These are phyloP conservation scores for Heterobasidion parviporum DNA, from an alignment of 1,284 basidiomycete species.

Conservation along the genomic window DNA sequence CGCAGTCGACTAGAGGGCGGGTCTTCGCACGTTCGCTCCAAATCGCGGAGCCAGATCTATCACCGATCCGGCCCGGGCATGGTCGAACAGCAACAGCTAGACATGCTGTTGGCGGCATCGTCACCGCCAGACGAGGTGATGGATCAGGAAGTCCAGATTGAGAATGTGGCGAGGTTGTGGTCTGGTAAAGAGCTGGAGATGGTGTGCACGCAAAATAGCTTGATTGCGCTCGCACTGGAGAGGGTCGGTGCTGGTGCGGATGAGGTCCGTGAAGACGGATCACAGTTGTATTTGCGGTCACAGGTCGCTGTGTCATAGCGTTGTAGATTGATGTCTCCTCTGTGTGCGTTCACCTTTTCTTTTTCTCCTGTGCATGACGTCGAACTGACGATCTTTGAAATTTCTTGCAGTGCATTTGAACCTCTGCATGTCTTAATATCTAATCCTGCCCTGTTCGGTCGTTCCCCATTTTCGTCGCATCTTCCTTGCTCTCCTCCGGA, in stretches of 20 bases:
- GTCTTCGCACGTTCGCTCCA: slow-evolving; percentile 43
- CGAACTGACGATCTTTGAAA: neutral
- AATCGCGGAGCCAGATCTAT: slow-evolving; percentile 64
- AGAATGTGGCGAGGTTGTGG: slow-evolving; percentile 46
- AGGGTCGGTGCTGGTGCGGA: slow-evolving; percentile 4
- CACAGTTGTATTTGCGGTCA: neutral
- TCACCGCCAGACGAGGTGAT: slow-evolving; percentile 22
- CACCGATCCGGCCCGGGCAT: slow-evolving; percentile 51
- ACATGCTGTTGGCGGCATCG: slow-evolving; percentile 16
- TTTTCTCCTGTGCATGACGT: neutral
- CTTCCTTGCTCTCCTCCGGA: neutral
- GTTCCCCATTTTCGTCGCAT: neutral
- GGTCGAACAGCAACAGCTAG: slow-evolving; percentile 44
- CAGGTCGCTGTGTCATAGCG: neutral
- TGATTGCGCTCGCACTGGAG: slow-evolving; percentile 32
- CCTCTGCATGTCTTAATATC: neutral
- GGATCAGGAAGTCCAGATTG: slow-evolving; percentile 24
- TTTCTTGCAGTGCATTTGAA: neutral
- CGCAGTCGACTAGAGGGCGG: slow-evolving; percentile 7
- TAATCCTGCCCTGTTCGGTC: neutral
- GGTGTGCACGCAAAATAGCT: slow-evolving; percentile 66
- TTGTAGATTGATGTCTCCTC: neutral
- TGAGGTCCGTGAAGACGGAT: neutral
- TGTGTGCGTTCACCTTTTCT: neutral
- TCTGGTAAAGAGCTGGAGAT: slow-evolving; percentile 58